phyloP scores from a whole-genome alignment of 495 filamentous ascomycete genomes.

The Penicillium desertorum region DNA sequence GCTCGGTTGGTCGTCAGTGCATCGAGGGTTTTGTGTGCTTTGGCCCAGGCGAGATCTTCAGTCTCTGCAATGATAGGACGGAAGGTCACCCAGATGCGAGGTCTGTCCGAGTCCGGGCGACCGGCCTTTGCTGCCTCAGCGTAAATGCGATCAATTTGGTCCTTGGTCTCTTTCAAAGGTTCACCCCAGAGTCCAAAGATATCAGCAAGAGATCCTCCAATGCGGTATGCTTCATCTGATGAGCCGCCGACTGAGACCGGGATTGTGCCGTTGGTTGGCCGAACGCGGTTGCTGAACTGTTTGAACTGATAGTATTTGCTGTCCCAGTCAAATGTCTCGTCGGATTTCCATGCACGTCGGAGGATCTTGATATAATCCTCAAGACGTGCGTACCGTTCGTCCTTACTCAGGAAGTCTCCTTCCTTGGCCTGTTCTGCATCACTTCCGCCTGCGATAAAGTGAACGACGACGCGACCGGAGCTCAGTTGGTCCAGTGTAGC shows the following conservation, averaged over 20 bases:
- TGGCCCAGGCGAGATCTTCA: conserved; percentile 54
- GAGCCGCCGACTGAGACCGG: conserved; percentile 55
- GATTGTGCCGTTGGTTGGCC: conserved; percentile 48
- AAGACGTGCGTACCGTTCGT: conserved; percentile 50
- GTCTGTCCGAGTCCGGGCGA: conserved; percentile 34
- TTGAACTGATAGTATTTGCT: conserved; percentile 53
- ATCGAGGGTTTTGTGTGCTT: conserved; percentile 50
- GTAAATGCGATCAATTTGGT: conserved; percentile 55
- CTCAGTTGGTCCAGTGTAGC: conserved; percentile 55
- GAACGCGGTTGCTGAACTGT: conserved; percentile 49
- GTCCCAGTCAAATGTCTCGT: conserved; percentile 55
- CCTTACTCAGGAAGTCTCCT: conserved; percentile 54
- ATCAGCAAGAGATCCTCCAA: conserved; percentile 52
- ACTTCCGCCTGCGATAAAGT: conserved; percentile 56
- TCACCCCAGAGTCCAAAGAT: conserved; percentile 60
- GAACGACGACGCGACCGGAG: conserved; percentile 51
- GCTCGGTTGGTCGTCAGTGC: conserved; percentile 35
- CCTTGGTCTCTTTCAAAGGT: conserved; percentile 54
- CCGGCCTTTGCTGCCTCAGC: conserved; percentile 49
- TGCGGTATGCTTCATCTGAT: conserved; percentile 52
- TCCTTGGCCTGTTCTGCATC: conserved; percentile 53
- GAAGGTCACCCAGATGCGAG: conserved; percentile 58
- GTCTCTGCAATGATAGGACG: conserved; percentile 55
- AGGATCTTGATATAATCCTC: conserved; percentile 56
- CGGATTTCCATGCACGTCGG: conserved; percentile 50